phyloP scores from a whole-genome alignment of 176 grass and related monocot species.

The Triticum timopheevii region DNA sequence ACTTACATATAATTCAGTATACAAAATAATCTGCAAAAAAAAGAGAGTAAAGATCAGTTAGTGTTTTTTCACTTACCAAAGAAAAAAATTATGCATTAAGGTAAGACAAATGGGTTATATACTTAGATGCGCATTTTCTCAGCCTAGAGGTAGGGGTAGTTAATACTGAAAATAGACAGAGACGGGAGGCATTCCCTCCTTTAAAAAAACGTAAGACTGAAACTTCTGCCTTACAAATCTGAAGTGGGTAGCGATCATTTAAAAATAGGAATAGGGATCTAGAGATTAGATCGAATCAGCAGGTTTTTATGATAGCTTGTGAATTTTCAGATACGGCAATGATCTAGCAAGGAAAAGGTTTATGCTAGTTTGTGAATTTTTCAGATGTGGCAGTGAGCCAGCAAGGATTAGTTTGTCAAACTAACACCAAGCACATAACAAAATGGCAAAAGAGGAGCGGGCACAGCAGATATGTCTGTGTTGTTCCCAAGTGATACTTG shows the following conservation, averaged over 20 bases:
- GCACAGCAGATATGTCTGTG: not conserved
- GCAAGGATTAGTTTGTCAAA: not conserved
- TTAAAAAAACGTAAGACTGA: not conserved
- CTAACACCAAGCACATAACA: not conserved
- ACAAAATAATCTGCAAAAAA: conserved; percentile 76
- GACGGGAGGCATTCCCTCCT: not conserved
- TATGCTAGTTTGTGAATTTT: not conserved
- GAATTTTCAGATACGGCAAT: not conserved
- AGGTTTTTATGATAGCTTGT: not conserved
- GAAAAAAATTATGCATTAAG: not conserved
- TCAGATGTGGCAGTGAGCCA: not conserved
- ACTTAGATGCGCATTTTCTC: not conserved
- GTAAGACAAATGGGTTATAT: not conserved
- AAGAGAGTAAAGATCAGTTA: conserved; percentile 17
- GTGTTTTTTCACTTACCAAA: not conserved
- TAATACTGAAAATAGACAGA: not conserved
- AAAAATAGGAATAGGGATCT: not conserved
- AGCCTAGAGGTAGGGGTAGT: not conserved
- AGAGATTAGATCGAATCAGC: not conserved
- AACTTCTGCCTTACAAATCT: not conserved
- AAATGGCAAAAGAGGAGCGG: not conserved
- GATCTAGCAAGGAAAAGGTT: not conserved
- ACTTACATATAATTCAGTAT: conserved; percentile 90
- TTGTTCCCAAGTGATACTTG: not conserved
- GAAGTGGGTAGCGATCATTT: not conserved